Base-by-base conservation (phyloP, 2,329 filamentous ascomycete species). In the Dothideomycetidae sp. region DNA sequence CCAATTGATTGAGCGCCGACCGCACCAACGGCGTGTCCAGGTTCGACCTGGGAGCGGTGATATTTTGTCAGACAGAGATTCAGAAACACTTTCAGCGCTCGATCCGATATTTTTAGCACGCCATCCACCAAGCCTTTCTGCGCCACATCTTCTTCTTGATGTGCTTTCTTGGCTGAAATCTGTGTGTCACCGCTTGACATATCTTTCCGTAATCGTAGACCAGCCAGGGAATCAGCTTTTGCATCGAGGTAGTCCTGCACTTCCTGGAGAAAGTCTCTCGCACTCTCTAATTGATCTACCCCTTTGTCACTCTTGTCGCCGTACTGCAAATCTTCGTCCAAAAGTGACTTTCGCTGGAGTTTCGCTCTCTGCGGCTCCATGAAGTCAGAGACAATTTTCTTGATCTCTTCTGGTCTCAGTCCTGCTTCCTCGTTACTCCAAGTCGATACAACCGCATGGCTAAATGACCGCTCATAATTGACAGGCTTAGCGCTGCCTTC, bases 1-100 rank as follows among this genome's bases (percentile, higher is more conserved):
- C 90, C 90, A 50, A 98, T 98, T 1, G 88, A 96, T 58, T 98
- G 90, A 1, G 90, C 90, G 46, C 90, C 90, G 26, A 96, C 85
- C 11, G 90, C 90, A 44, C 90, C 90, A 1, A 98, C 90, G 4
- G 90, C 86, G 53, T 96, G 88, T 2, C 90, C 90, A 10, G 90
- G 86, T 55, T 98, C 86, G 13, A 93, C 82, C 46, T 84, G 82
- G 1, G 88, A 88, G 56, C 78, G 82, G 48, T 84, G 79, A 58
- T 93, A 94, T 58, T 96, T 96, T 49, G 76, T 73, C 34, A 96
- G 64, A 53, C 88, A 96, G 26, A 88, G 67, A 17, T 69, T 65
- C 48, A 98, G 76, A 57, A 96, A 98, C 1, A 71, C 65, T 30
- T 69, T 64, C 11, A 96, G 64, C 0, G 84, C 88, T 1, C 64